Conservation (phyloP, 2,329 filamentous ascomycete species). For the Botrytis fabae region DNA sequence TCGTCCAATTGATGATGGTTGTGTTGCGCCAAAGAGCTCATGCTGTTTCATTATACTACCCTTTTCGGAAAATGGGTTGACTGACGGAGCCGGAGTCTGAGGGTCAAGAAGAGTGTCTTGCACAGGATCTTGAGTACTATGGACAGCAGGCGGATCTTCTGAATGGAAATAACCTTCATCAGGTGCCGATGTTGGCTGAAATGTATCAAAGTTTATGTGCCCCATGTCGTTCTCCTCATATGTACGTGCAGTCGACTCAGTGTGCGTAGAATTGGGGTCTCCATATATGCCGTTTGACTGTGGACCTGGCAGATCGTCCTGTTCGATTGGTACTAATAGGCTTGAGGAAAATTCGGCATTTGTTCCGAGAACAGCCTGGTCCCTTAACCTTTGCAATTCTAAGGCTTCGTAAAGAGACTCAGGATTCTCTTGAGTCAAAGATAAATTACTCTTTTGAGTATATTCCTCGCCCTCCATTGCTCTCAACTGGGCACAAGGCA, state of each 20-base stretch:
- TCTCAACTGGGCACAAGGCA: background rate
- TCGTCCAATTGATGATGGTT: constrained; percentile 37
- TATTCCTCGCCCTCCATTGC: constrained; percentile 17
- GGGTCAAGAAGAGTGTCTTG: constrained; percentile 29
- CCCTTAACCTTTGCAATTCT: constrained; percentile 21
- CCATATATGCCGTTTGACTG: background rate
- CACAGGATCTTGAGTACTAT: background rate
- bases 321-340: background rate
- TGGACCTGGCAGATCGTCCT: background rate
- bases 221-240: constrained; percentile 37
- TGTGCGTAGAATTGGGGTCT: constrained; percentile 28
- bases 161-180: constrained; percentile 26
- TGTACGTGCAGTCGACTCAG: constrained; percentile 35
- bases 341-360: background rate
- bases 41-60: constrained; percentile 37
- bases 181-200: constrained; percentile 12
- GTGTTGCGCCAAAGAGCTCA: constrained; percentile 39
- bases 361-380: constrained; percentile 14
- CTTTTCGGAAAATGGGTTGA: constrained; percentile 39
- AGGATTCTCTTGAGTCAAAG: constrained; percentile 38
- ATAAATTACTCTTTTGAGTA: constrained; percentile 36
- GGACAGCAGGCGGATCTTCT: constrained; percentile 30
- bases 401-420: constrained; percentile 36
- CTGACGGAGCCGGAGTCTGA: constrained; percentile 36
- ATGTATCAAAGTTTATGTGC: constrained; percentile 32